phyloP scores from a whole-genome alignment of 176 grass and related monocot species.

The Carex littledalei region DNA sequence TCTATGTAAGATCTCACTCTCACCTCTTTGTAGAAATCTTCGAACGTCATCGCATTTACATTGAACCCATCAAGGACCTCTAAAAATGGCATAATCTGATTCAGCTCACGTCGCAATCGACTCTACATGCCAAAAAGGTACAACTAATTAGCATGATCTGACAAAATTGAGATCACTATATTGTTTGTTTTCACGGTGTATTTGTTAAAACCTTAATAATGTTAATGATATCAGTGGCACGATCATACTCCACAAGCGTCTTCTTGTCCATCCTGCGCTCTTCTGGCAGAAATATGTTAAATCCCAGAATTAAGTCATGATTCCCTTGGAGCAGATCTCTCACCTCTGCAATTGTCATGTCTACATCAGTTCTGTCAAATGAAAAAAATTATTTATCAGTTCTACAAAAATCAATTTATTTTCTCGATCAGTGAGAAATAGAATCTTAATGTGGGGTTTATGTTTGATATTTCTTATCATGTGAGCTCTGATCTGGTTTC shows the following conservation, averaged over 20 bases:
- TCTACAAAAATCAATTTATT: not conserved
- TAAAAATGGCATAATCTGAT: conserved; percentile 63
- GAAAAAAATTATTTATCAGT: not conserved
- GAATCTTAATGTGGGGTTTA: not conserved
- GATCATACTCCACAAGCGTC: conserved; percentile 74
- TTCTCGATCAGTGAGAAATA: not conserved
- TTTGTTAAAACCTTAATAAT: conserved; percentile 59
- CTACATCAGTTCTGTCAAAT: conserved; percentile 50
- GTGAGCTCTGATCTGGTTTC: not conserved
- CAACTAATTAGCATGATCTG: not conserved
- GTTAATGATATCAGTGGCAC: conserved; percentile 84
- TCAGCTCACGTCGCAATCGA: conserved; percentile 64
- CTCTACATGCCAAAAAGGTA: conserved; percentile 41
- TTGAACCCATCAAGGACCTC: conserved; percentile 82
- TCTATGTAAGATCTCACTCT: not conserved
- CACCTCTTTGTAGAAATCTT: conserved; percentile 86
- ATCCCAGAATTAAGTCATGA: conserved; percentile 83
- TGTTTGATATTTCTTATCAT: not conserved
- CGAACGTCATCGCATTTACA: conserved; percentile 72
- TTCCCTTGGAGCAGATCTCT: conserved; percentile 74
- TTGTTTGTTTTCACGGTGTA: not conserved
- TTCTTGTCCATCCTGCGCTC: conserved; percentile 82
- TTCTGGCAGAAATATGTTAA: conserved; percentile 85
- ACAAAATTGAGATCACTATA: not conserved
- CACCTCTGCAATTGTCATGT: conserved; percentile 57